Percentiles rank a stretch among this genome's conserved stretches.
These are phyloP conservation scores for Bondarzewia mesenterica DNA, from an alignment of 1,284 basidiomycete species.

Conservation along the genomic window DNA sequence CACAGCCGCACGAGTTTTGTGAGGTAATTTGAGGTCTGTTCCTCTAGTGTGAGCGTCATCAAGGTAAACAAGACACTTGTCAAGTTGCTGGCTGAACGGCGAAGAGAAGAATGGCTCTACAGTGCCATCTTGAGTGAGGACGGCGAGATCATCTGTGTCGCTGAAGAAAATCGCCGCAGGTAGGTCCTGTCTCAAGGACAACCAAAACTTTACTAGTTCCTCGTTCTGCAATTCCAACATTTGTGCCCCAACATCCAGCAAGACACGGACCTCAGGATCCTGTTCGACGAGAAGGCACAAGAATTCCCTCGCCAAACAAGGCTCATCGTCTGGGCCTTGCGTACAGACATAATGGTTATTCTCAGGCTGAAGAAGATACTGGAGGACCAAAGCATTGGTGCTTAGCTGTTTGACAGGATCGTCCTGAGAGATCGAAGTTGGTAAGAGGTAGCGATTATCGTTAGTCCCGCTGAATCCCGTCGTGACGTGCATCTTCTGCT, in stretches of 20 bases:
- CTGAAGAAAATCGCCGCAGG: conserved; percentile 42
- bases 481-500: conserved; percentile 24
- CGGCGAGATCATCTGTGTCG: conserved; percentile 33
- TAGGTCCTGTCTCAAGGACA: conserved; percentile 21
- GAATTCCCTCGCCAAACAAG: conserved; percentile 22
- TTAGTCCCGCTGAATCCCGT: conserved; percentile 56
- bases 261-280: conserved; percentile 29
- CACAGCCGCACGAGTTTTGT: conserved; percentile 35
- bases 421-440: conserved; percentile 34
- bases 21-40: conserved; percentile 46
- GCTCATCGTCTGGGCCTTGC: conserved; percentile 5
- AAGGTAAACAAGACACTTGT: conserved; percentile 43
- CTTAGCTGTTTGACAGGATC: conserved; percentile 33
- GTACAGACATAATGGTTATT: conserved; percentile 32
- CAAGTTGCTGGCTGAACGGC: conserved; percentile 31
- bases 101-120: conserved; percentile 34
- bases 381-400: conserved; percentile 45
- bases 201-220: conserved; percentile 33
- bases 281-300: conserved; percentile 26
- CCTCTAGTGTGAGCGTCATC: conserved; percentile 54
- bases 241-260: conserved; percentile 51
- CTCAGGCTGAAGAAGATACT: conserved; percentile 34
- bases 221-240: conserved; percentile 42
- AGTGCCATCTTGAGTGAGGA: conserved; percentile 31
- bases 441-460: conserved; percentile 40